Base-by-base conservation (phyloP, 164 flowering plant species). In the Liquidambar formosana region DNA sequence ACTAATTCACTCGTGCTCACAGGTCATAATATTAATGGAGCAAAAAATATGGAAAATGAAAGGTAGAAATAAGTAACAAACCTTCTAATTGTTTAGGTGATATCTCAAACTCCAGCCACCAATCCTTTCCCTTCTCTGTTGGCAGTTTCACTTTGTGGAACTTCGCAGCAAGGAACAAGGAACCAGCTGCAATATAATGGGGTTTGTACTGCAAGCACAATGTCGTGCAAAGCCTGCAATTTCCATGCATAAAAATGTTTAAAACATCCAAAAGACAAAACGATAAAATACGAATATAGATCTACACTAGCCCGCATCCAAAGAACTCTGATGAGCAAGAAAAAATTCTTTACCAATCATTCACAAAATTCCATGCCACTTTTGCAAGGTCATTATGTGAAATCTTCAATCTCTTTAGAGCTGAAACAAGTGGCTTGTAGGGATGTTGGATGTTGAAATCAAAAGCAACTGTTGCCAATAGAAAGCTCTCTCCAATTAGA, bases 61-160 rank as follows among this genome's bases (percentile, higher is more conserved):
- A 21, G n/a, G n/a, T 47, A 56, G 41, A 57, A 19, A 11, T 13
- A 53, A 67, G 44, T 47, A 57, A 15, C 68, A 33, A 65, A 89
- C 96, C 91, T 81, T 86, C 83, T 60, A 90, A 74, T 59, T 77
- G 84, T 19, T 68, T 72, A 15, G 90, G 87, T n/a, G 91, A 64
- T 63, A 86, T 80, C 68, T 86, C 89, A 75, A 88, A 90, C 74
- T 83, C 84, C 75, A 76, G 72, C 93, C 93, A 88, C 93, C 96
- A 88, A 47, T 75, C 69, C 43, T 76, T 87, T 26, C 80, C 91
- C 14, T 71, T 77, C 25, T 75, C 80, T 26, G 76, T 57, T 25
- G 88, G 89, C 61, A 88, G 83, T 67, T 86, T 85, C 66, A 83
- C 81, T 33, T 88, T 83, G 68, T 60, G 74, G 65, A 80, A 74